These are phyloP conservation scores for Coemansia sp. DNA, from an alignment of 192 early-diverging fungal species.

Conservation along the genomic window DNA sequence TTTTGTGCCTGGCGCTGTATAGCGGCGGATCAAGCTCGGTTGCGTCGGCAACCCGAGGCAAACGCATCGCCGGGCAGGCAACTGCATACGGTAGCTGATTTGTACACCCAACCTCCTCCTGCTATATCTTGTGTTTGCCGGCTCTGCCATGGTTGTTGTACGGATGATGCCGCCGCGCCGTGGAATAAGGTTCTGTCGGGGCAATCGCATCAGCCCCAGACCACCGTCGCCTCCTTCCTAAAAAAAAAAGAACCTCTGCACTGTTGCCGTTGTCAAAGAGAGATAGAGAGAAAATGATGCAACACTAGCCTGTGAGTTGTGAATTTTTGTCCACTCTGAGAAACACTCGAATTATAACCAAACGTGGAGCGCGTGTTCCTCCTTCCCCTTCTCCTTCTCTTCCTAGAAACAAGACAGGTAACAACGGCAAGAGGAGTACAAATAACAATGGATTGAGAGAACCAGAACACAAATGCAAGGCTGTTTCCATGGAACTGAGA, in stretches of 20 bases:
- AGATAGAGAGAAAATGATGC: neutral
- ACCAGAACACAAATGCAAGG: no score
- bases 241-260: neutral
- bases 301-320: no score
- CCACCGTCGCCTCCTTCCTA: neutral
- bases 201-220: slow-evolving; percentile 6
- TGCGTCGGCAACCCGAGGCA: neutral
- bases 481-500: no score
- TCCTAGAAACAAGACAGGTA: no score
- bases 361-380: no score
- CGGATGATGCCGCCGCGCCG: slow-evolving; percentile 1
- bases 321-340: no score
- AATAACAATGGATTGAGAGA: no score
- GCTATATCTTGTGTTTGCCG: neutral
- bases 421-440: no score
- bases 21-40: neutral
- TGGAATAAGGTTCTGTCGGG: neutral
- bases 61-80: neutral
- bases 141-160: neutral
- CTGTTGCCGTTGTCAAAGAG: neutral
- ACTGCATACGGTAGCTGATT: neutral
- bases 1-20: neutral
- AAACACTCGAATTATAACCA: no score
- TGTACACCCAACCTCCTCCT: neutral
- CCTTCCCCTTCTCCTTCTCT: no score